Evolutionary conservation across 441 rosid species (phyloP), one percentile per base, ranked within the genome.

Genomic region (Corymbia citriodora): DNA sequence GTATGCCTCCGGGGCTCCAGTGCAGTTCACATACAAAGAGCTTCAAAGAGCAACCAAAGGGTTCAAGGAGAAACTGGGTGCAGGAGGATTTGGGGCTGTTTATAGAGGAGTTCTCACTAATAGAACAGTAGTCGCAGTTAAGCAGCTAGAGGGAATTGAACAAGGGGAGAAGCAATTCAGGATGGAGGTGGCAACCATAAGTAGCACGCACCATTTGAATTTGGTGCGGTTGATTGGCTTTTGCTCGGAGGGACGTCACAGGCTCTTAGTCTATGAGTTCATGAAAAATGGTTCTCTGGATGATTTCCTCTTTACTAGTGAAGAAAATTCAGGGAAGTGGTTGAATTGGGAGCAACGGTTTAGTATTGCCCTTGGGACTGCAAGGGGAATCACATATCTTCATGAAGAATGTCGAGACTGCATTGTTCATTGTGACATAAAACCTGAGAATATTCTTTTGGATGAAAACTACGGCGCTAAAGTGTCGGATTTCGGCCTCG

Each of bases 191-290:
- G 98, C 98, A 19, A 95, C 96, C 40, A 96, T 96, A 74, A 94
- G 97, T 72, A 96, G 97, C 94, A 96, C 97, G 88, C 98, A 96
- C 93, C 98, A 96, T 91, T 91, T 96, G 94, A 96, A 96, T 91
- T 92, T 96, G 82, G 98, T 96, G 61, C 93, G 98, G 63, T 89
- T 96, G 91, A 93, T 95, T 27, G 98, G 98, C 23, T 96, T 95
- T 91, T 96, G 97, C 93, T 95, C 97, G 1, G 95, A 96, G 88
- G 96, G 97, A 29, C 94, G 95, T n/a, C 97, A 96, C 86, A 94
- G 97, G 92, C 96, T 96, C 91, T 91, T 96, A 90, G 98, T 96
- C 21, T 96, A 96, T 54, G 98, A 96, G 94, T 96, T 93, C 92
- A 96, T 96, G 96, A 94, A 92, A 91, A 94, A 95, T 87, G 94